These are phyloP conservation scores for Rhizopogon rudus DNA, from an alignment of 768 basidiomycete genomes.

Conservation along the genomic window DNA sequence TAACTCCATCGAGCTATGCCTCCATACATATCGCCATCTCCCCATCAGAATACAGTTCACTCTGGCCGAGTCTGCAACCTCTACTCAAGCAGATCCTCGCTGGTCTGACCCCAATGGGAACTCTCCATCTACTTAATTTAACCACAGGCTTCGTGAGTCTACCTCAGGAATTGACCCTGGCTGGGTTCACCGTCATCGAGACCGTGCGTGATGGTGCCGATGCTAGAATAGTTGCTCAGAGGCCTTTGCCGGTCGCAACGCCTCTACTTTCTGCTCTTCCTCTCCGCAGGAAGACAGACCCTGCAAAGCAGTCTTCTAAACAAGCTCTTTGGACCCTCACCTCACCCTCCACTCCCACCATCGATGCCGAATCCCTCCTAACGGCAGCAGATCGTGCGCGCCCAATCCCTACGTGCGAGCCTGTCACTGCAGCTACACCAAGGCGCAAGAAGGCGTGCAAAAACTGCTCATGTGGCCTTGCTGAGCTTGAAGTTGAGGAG, in stretches of 20 bases:
- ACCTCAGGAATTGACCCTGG: constrained; percentile 54
- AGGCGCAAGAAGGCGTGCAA: constrained; percentile 92
- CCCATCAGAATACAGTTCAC: constrained; percentile 52
- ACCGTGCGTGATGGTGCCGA: constrained; percentile 28
- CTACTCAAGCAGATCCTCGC: constrained; percentile 58
- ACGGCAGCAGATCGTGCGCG: constrained; percentile 79
- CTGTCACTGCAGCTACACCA: constrained; percentile 42
- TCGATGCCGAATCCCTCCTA: constrained; percentile 81
- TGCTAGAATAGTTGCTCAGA: constrained; percentile 61
- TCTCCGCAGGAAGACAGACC: constrained; percentile 48
- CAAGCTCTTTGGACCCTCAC: constrained; percentile 86
- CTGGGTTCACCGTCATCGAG: constrained; percentile 61
- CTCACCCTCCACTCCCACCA: constrained; percentile 62
- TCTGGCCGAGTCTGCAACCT: constrained; percentile 45
- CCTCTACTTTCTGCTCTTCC: constrained; percentile 29
- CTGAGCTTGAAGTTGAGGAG: constrained; percentile 92
- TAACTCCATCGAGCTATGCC: constrained; percentile 51
- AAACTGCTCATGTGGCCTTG: constrained; percentile 92
- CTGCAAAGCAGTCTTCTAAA: constrained; percentile 66
- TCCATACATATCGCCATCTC: constrained; percentile 66
- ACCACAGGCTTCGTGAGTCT: constrained; percentile 38
- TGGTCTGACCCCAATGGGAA: constrained; percentile 63
- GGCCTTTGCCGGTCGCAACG: constrained; percentile 43
- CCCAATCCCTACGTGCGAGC: constrained; percentile 75
- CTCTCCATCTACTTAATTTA: constrained; percentile 60